Conservation (phyloP, 2,329 filamentous ascomycete genomes). For the Aspergillus sp. region DNA sequence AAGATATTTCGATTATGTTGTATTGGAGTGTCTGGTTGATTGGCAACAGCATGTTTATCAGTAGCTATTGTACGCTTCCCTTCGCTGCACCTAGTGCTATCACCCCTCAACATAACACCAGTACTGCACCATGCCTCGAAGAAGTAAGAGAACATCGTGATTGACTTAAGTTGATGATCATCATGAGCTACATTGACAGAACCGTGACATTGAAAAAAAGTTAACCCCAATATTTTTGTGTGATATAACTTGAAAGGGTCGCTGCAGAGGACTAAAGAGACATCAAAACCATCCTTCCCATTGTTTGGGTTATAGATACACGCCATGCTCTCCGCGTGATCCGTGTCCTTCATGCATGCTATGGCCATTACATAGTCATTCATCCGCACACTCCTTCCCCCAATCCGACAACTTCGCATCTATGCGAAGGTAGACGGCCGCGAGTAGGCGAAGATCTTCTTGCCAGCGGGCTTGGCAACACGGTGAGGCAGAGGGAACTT, state of each 20-base stretch:
- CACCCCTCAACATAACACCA: too few species aligned
- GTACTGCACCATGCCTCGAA: too few species aligned
- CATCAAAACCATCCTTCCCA: conserved; percentile 34
- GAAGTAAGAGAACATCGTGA: too few species aligned
- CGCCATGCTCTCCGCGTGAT: conserved; percentile 29
- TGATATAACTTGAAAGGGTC: conserved; percentile 34
- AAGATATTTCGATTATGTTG: too few species aligned
- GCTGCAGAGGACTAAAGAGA: conserved; percentile 38
- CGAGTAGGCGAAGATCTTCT: conserved; percentile 89
- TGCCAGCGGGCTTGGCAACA: conserved; percentile 72
- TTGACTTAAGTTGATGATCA: too few species aligned
- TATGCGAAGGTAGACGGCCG: conserved; percentile 98
- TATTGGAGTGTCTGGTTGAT: too few species aligned
- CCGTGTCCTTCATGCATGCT: conserved; percentile 36
- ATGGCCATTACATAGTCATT: conserved; percentile 40
- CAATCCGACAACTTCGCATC: conserved; percentile 43
- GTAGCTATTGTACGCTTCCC: too few species aligned
- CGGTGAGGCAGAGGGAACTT: conserved; percentile 99
- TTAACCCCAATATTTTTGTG: conserved; percentile 33
- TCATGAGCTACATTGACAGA: too few species aligned
- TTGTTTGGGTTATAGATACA: conserved; percentile 29
- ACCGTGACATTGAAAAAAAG: too few species aligned
- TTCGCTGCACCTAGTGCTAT: too few species aligned
- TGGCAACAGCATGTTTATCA: too few species aligned
- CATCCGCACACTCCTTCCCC: conserved; percentile 35